phyloP scores from a whole-genome alignment of 495 filamentous ascomycete genomes.

The Venustampulla echinocandica region DNA sequence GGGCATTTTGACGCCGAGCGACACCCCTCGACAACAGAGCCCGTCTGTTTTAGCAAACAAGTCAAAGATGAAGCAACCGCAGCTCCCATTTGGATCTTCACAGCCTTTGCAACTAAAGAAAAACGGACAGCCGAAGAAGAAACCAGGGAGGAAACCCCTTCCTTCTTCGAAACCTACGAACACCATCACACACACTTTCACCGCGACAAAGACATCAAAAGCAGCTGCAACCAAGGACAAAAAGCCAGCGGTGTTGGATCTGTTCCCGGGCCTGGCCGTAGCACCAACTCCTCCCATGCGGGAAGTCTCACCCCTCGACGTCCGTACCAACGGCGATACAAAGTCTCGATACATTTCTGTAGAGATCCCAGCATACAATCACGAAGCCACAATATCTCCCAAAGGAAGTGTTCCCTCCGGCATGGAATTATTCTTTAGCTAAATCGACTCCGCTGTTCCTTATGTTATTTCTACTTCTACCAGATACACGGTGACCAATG shows the following conservation, averaged over 20 bases:
- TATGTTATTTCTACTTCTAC: no score
- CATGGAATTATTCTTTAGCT: no score
- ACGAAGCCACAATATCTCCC: constrained; percentile 30
- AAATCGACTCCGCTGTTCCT: no score
- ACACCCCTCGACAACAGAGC: constrained; percentile 45
- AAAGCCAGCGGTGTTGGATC: constrained; percentile 7
- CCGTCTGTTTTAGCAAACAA: constrained; percentile 29
- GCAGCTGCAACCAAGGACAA: constrained; percentile 24
- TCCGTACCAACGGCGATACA: constrained; percentile 32
- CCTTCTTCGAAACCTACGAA: constrained; percentile 11
- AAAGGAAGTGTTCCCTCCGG: constrained; percentile 30
- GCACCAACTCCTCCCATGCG: constrained; percentile 30
- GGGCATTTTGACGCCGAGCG: constrained; percentile 58
- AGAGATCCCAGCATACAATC: constrained; percentile 16
- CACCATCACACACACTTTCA: constrained; percentile 18
- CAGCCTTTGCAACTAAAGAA: constrained; percentile 15
- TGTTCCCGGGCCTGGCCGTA: constrained; percentile 9
- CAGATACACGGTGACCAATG: no score
- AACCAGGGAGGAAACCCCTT: constrained; percentile 2
- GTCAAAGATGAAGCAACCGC: constrained; percentile 20
- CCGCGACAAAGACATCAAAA: constrained; percentile 18
- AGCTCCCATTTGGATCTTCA: constrained; percentile 20
- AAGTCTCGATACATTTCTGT: constrained; percentile 1
- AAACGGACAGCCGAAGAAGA: constrained; percentile 17
- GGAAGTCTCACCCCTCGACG: constrained; percentile 32